Conservation (phyloP, 208 protist species). For the Phytomonas francai region DNA sequence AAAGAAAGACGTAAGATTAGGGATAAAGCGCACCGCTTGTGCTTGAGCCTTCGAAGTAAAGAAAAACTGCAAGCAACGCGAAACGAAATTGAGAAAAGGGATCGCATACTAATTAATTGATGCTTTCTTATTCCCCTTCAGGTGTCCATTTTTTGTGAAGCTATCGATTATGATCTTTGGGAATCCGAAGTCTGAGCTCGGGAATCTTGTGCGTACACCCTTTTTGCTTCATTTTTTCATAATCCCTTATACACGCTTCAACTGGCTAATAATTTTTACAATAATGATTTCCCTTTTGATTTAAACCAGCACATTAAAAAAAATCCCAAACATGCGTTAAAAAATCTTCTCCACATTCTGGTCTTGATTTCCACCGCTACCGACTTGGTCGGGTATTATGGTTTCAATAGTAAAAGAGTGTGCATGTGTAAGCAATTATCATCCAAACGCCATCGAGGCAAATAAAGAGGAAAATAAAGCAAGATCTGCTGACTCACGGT, state of each 20-base stretch:
- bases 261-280: background rate
- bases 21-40: slow-evolving; percentile 17
- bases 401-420: background rate
- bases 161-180: background rate
- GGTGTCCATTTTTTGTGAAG: background rate
- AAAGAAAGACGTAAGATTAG: slow-evolving; percentile 9
- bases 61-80: slow-evolving; percentile 19
- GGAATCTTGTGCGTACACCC: background rate
- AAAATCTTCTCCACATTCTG: background rate
- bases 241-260: background rate
- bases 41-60: slow-evolving; percentile 18
- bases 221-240: background rate
- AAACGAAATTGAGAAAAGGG: slow-evolving; percentile 25
- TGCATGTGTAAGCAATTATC: background rate
- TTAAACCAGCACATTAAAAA: background rate
- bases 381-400: background rate
- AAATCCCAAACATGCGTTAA: background rate
- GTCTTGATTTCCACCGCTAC: background rate
- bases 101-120: slow-evolving; percentile 8
- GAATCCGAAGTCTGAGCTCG: background rate
- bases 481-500: background rate
- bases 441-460: background rate
- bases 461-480: background rate
- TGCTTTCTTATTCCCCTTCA: background rate
- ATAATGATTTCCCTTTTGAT: background rate